A percentile compares a stretch with the other conserved stretches of the same genome.
phyloP scores from a whole-genome alignment of 2,329 filamentous ascomycete species.

The Aureobasidium pullulans region DNA sequence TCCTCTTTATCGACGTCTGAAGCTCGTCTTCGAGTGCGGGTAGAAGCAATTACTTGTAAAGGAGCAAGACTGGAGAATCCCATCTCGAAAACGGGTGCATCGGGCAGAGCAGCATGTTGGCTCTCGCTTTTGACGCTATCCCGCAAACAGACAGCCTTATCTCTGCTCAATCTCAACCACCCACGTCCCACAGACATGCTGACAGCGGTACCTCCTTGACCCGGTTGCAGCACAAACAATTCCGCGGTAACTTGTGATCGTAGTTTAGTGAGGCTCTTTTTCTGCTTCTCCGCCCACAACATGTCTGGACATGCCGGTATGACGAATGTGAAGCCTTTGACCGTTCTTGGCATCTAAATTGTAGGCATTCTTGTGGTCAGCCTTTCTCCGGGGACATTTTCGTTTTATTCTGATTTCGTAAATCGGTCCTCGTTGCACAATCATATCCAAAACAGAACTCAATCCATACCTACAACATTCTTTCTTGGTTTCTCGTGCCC shows the following conservation, averaged over 20 bases:
- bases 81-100: neutral
- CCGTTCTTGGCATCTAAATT: neutral
- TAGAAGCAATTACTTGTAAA: neutral
- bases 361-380: neutral
- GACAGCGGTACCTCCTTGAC: neutral
- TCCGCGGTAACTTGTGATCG: slow-evolving; percentile 9
- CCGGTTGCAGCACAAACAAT: neutral
- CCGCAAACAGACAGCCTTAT: slow-evolving; percentile 8
- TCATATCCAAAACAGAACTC: neutral
- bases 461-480: neutral
- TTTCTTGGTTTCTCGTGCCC: neutral
- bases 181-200: slow-evolving; percentile 4
- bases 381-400: slow-evolving; percentile 5
- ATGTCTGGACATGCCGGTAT: slow-evolving; percentile 10
- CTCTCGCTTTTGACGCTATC: slow-evolving; percentile 8
- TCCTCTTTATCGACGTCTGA: neutral
- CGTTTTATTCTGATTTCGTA: slow-evolving; percentile 3
- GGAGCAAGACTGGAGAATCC: neutral
- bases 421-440: neutral
- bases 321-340: slow-evolving; percentile 7
- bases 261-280: neutral
- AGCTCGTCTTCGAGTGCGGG: neutral
- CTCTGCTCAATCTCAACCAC: slow-evolving; percentile 10
- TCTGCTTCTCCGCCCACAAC: slow-evolving; percentile 2
- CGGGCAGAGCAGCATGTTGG: neutral